phyloP scores from a whole-genome alignment of 2,329 filamentous ascomycete genomes.

The Bipolaris sorokiniana region DNA sequence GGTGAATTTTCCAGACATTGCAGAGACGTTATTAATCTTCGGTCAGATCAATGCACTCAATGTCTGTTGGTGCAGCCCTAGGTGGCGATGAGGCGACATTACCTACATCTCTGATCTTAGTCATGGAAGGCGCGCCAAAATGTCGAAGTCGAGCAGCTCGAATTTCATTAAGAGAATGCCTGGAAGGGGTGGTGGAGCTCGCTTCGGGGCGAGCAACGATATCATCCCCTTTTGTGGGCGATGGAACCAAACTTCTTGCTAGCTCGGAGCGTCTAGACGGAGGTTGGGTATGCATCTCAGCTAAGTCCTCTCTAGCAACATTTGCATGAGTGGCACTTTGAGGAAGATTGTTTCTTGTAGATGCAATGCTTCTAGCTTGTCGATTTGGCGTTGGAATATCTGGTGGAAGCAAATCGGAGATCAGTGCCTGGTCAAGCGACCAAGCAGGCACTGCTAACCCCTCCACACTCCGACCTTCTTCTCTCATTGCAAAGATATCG shows the following conservation, averaged over 20 bases:
- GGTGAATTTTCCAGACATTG: neutral
- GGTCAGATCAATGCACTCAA: constrained; percentile 22
- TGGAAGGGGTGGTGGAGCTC: neutral
- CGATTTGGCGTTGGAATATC: neutral
- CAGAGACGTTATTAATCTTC: constrained; percentile 10
- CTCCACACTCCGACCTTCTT: constrained; percentile 7
- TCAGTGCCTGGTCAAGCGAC: constrained; percentile 2
- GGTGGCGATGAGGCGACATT: neutral
- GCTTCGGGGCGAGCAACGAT: neutral
- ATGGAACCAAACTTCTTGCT: neutral
- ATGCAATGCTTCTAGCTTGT: neutral
- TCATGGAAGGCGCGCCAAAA: constrained; percentile 6
- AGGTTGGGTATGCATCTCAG: neutral
- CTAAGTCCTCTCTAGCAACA: neutral
- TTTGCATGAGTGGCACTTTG: constrained; percentile 4
- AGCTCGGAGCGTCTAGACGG: neutral
- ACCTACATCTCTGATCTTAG: neutral
- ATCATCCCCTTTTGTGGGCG: neutral
- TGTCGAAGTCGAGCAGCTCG: constrained; percentile 23
- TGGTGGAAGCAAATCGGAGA: neutral
- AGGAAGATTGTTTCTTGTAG: neutral
- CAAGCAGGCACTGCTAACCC: constrained; percentile 9
- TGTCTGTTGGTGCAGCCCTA: neutral
- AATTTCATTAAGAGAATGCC: constrained; percentile 6
- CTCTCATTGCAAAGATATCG: constrained; percentile 8